phyloP scores from a whole-genome alignment of 805 yeast genomes.

The Spathaspora boniae region DNA sequence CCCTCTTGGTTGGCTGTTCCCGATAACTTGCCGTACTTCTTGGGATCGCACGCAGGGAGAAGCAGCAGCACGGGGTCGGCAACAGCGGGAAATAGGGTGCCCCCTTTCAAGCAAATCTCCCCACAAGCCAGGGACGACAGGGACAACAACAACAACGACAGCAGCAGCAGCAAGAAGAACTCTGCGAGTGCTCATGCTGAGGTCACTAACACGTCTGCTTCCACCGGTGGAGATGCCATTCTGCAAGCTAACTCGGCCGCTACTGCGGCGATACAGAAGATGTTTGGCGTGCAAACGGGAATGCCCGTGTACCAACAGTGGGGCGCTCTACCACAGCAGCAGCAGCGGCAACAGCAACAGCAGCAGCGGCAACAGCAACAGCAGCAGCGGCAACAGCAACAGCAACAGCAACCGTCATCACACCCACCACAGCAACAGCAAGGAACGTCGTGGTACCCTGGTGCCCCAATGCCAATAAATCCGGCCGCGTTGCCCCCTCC shows the following conservation, averaged over 20 bases:
- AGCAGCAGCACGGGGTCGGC: not conserved
- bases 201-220: too few relatives aligned
- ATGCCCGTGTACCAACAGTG: too few relatives aligned
- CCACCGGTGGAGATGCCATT: too few relatives aligned
- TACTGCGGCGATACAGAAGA: too few relatives aligned
- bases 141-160: constrained; percentile 7
- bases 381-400: constrained; percentile 6
- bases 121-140: constrained; percentile 2
- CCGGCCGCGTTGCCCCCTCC: too few relatives aligned
- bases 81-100: constrained; percentile 3
- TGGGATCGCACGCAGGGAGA: constrained; percentile 25
- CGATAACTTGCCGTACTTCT: constrained; percentile 39
- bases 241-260: too few relatives aligned
- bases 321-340: constrained; percentile 6
- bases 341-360: constrained; percentile 1
- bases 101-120: constrained; percentile 6
- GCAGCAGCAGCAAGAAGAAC: constrained; percentile 5
- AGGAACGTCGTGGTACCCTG: constrained; percentile 2
- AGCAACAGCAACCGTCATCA: constrained; percentile 6
- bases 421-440: constrained; percentile 1
- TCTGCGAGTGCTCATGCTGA: too few relatives aligned
- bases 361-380: constrained; percentile 1
- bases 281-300: too few relatives aligned
- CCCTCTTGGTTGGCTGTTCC: constrained; percentile 54
- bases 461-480: too few relatives aligned